phyloP scores from a whole-genome alignment of 2,329 filamentous ascomycete species.

The Colletotrichum coccodes region DNA sequence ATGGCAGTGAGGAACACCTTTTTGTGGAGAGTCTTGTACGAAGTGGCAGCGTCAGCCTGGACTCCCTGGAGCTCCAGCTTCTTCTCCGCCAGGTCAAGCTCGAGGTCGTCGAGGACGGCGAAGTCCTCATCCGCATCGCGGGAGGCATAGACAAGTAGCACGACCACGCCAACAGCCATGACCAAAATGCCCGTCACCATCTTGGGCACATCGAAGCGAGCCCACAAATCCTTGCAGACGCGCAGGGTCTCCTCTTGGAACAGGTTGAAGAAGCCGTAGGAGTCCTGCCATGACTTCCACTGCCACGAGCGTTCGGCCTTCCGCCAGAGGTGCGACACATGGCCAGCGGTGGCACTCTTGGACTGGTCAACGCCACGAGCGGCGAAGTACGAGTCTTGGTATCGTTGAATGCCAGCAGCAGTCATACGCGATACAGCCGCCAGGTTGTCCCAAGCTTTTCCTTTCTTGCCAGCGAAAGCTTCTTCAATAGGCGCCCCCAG shows the following conservation, averaged over 20 bases:
- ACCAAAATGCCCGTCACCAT: slow-evolving; percentile 85
- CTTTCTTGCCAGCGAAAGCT: slow-evolving; percentile 80
- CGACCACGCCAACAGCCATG: slow-evolving; percentile 72
- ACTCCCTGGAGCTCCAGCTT: slow-evolving; percentile 61
- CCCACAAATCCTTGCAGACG: slow-evolving; percentile 88
- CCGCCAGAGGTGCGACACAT: slow-evolving; percentile 54
- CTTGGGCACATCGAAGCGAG: slow-evolving; percentile 86
- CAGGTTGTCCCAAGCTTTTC: slow-evolving; percentile 80
- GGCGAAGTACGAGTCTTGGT: slow-evolving; percentile 84
- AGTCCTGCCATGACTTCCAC: slow-evolving; percentile 48
- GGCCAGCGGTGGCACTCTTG: slow-evolving; percentile 53
- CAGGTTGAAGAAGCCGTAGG: slow-evolving; percentile 69
- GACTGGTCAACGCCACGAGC: slow-evolving; percentile 75
- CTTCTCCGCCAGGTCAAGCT: slow-evolving; percentile 69
- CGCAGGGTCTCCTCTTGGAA: slow-evolving; percentile 84
- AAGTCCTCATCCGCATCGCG: slow-evolving; percentile 65
- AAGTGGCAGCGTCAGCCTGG: slow-evolving; percentile 38
- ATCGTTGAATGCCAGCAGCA: slow-evolving; percentile 87
- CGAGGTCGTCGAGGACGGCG: slow-evolving; percentile 63
- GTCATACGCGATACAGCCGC: slow-evolving; percentile 81
- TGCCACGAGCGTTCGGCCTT: slow-evolving; percentile 58
- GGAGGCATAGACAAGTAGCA: slow-evolving; percentile 79
- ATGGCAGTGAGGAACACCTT: slow-evolving; percentile 50
- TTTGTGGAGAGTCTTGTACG: slow-evolving; percentile 50
- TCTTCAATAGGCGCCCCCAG: slow-evolving; percentile 93